Evolutionary conservation across 768 basidiomycete species (phyloP), one percentile per base, ranked within the genome.

Genomic region (Aureoboletus auriporus): DNA sequence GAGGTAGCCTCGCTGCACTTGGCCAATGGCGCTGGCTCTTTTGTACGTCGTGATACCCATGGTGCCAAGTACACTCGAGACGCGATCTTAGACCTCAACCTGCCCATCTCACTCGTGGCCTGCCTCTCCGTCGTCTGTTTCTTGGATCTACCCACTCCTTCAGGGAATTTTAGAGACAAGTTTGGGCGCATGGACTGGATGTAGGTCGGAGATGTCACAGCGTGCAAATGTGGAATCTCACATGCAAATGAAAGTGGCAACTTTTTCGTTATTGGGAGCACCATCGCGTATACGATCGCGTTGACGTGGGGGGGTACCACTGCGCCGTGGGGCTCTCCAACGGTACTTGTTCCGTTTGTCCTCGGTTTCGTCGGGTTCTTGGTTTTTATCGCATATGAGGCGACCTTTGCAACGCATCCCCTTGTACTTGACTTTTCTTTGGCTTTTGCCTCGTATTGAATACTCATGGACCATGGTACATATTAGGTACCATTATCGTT

Each of bases 1-100:
- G 66, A 7, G 72, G 72, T 0, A 63, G 63, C 38, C 57, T 74
- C 10, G 65, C 69, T 13, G 54, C 61, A 12, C 50, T 42, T 6
- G 69, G 66, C 2, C 50, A 58, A 26, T 75, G 73, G 72, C 54
- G 72, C 42, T 74, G 74, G 71, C 56, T 75, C 34, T 75, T 75
- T 58, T 75, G 73, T 74, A 28, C 30, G 59, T 46, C 8, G 1
- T 36, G n/a, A 11, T 30, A 39, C 26, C 35, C 33, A 4, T 7
- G 17, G 10, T 34, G 26, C 23, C 5, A 10, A 5, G 8, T 7
- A 44, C 41, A 11, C 30, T 58, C 8, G 14, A 46, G 35, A 17
- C n/a, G 23, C 11, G 13, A 35, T 29, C 34, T 29, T 42, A 72
- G 71, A 70, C 56, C 60, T 75, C 49, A 75, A 75, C 44, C 49